These are phyloP conservation scores for Verticillium nonalfalfae DNA, from an alignment of 2,329 filamentous ascomycete genomes.

Conservation along the genomic window DNA sequence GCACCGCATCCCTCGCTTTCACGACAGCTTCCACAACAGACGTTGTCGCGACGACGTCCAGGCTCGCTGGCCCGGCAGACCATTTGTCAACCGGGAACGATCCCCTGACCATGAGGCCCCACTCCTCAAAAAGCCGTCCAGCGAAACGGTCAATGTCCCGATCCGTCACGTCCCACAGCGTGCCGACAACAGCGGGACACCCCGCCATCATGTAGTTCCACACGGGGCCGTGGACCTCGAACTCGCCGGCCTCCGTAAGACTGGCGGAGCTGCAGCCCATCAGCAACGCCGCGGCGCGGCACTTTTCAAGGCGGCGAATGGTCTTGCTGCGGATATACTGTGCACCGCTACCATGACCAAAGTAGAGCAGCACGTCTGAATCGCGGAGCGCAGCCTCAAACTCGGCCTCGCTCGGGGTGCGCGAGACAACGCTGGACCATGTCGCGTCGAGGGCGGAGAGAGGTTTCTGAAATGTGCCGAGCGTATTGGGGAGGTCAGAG, in stretches of 20 bases:
- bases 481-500: conserved; percentile 74
- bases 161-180: conserved; percentile 97
- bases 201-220: conserved; percentile 90
- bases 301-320: conserved; percentile 70
- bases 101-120: conserved; percentile 63
- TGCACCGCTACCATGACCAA: conserved; percentile 89
- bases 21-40: conserved; percentile 78
- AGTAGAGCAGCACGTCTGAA: conserved; percentile 79
- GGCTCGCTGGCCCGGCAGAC: conserved; percentile 14
- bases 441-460: conserved; percentile 58
- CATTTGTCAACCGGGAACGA: conserved; percentile 22
- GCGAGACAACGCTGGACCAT: conserved; percentile 66
- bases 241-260: conserved; percentile 74
- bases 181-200: conserved; percentile 80
- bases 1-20: conserved; percentile 69
- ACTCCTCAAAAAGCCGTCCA: conserved; percentile 70
- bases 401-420: conserved; percentile 68
- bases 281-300: conserved; percentile 71
- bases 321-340: conserved; percentile 88
- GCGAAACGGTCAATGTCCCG: conserved; percentile 95
- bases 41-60: conserved; percentile 25
- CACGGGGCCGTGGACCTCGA: conserved; percentile 85
- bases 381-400: conserved; percentile 62
- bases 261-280: conserved; percentile 92
- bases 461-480: conserved; percentile 63